Evolutionary conservation across 331 rosid genomes (phyloP), one percentile per base, ranked within the genome.

Genomic region (Quercus tomentella): DNA sequence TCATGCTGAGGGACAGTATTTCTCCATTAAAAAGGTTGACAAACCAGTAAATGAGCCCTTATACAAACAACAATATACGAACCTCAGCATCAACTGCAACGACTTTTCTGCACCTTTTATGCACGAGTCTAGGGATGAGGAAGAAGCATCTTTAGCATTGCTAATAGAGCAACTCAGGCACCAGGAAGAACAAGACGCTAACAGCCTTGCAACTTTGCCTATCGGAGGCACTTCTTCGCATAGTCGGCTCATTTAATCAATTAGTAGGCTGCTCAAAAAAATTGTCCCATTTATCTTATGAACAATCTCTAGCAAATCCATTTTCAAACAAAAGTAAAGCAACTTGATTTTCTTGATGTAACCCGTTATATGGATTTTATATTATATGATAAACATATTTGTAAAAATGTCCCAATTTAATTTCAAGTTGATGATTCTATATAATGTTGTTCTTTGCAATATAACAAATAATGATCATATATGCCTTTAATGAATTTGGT

Each of bases 1-100:
- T 21, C 28, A 25, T 79, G 62, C 2, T 74, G 30, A 66, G 75
- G 30, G 61, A 51, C 83, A 88, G 91, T 89, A 86, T 80, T 55
- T 89, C 81, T 67, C 41, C 41, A 5, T 70, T 4, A 35, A 73
- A 58, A 88, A 56, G 70, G 75, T 15, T 37, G 43, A 17, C 76
- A 35, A 26, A 26, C 17, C 43, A 80, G 17, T 1, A 1, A 15
- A 61, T 1, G 72, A 73, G 31, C 35, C 77, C 51, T 63, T 71
- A 9, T 9, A 56, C 79, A 16, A 16, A 79, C 73, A 17, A 17
- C 43, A 65, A 23, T 43, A 54, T 10, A 8, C 70, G 25, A 31
- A 21, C 7, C 25, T 1, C 60, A 2, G 73, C 30, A 1, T 16
- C 79, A 71, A 23, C 35, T 2, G 16, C 22, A 31, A 7, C 11